Percentiles rank a stretch among this genome's conserved stretches.
Conservation (phyloP, 2,329 filamentous ascomycete genomes). For the Hawksworthiomyces lignivorus region DNA sequence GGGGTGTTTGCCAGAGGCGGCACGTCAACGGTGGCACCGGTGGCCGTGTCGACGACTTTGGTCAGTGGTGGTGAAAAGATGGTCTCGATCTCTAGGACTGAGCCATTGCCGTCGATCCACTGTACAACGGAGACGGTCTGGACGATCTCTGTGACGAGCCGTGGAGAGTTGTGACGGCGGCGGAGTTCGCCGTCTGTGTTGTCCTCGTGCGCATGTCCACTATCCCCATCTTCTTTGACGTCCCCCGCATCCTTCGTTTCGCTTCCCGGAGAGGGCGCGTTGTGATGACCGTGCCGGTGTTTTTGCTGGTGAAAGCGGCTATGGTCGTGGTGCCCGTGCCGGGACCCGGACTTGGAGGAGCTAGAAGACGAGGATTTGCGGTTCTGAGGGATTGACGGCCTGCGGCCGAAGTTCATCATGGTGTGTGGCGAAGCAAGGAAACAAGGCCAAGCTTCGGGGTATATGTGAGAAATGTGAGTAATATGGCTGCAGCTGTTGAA, state of each 20-base stretch:
- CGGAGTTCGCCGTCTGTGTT: slow-evolving; percentile 17
- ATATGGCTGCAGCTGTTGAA: too few relatives aligned
- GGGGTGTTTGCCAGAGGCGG: slow-evolving; percentile 3
- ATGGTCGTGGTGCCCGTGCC: slow-evolving; percentile 17
- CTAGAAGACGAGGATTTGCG: slow-evolving; percentile 19
- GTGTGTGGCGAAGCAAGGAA: slow-evolving; percentile 29
- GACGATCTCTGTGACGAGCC: slow-evolving; percentile 38
- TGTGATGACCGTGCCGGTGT: slow-evolving; percentile 18
- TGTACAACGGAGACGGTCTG: slow-evolving; percentile 50
- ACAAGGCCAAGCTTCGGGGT: slow-evolving; percentile 7
- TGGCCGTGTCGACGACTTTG: slow-evolving; percentile 11
- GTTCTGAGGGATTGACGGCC: slow-evolving; percentile 43
- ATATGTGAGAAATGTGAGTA: too few relatives aligned
- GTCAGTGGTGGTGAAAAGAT: slow-evolving; percentile 30
- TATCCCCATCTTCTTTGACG: too few relatives aligned
- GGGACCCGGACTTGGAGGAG: slow-evolving; percentile 6
- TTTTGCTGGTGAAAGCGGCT: slow-evolving; percentile 15
- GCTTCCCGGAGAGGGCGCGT: slow-evolving; percentile 16
- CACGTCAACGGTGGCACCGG: neutral
- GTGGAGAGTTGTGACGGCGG: slow-evolving; percentile 19
- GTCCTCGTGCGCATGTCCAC: neutral
- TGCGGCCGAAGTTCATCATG: slow-evolving; percentile 37
- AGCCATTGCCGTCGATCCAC: slow-evolving; percentile 41
- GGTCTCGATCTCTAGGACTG: slow-evolving; percentile 37
- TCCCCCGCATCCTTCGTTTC: neutral